Percentiles rank a stretch among this genome's conserved stretches.
Conservation (phyloP, 768 basidiomycete genomes). For the Leccinum rimulosum region DNA sequence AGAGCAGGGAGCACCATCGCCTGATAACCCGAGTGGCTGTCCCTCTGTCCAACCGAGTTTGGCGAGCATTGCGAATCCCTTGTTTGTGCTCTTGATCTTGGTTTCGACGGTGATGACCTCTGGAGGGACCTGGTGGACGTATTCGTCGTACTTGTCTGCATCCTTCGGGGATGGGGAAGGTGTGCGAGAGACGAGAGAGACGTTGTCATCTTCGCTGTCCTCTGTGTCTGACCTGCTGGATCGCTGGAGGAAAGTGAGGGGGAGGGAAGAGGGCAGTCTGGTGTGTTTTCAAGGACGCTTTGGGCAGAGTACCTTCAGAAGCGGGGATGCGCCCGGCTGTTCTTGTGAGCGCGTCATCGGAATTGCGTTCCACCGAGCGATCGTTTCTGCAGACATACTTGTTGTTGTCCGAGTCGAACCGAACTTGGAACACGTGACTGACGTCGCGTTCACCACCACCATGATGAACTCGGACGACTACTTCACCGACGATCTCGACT, state of each 20-base stretch:
- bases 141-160: slow-evolving; percentile 65
- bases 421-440: slow-evolving; percentile 16
- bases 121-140: slow-evolving; percentile 45
- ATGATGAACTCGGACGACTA: slow-evolving; percentile 77
- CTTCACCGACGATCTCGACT: slow-evolving; percentile 67
- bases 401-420: background rate
- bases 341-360: slow-evolving; percentile 40
- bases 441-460: background rate
- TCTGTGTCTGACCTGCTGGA: slow-evolving; percentile 47
- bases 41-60: slow-evolving; percentile 86
- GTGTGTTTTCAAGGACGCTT: slow-evolving; percentile 40
- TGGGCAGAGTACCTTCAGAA: slow-evolving; percentile 66
- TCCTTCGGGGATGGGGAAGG: slow-evolving; percentile 62
- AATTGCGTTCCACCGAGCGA: slow-evolving; percentile 75
- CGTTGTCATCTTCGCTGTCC: slow-evolving; percentile 59
- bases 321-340: slow-evolving; percentile 28
- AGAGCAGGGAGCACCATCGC: slow-evolving; percentile 54
- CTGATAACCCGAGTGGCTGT: slow-evolving; percentile 73
- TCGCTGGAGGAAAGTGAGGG: slow-evolving; percentile 58
- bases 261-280: slow-evolving; percentile 55
- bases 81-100: slow-evolving; percentile 74
- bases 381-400: slow-evolving; percentile 59
- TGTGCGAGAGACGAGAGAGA: slow-evolving; percentile 71
- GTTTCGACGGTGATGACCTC: slow-evolving; percentile 82
- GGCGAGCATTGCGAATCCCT: slow-evolving; percentile 75